Evolutionary conservation across 169 alveolate species (phyloP).

Genomic region (Plasmodium reichenowi): DNA sequence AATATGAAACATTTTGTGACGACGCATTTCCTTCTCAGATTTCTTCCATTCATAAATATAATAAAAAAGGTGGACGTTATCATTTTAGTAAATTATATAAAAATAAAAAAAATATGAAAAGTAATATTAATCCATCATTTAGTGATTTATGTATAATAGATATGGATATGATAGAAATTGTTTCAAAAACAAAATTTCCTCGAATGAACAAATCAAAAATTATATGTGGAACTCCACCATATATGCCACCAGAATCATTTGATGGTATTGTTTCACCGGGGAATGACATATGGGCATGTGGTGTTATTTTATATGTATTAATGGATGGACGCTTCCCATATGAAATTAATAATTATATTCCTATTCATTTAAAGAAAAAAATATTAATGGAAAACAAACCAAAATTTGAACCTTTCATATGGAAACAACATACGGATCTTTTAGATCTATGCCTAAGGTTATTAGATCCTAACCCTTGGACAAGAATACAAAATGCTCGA

Average conservation of each 20-base stretch:
- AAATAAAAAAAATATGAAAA: background rate
- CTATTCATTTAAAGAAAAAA: constrained; percentile 51
- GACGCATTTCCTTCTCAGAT: too few species aligned
- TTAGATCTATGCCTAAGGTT: constrained; percentile 81
- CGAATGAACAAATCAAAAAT: constrained; percentile 2
- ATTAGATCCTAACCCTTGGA: constrained; percentile 72
- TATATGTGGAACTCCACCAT: constrained; percentile 67
- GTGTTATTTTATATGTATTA: constrained; percentile 79
- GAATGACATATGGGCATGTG: constrained; percentile 83
- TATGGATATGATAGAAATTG: constrained; percentile 72
- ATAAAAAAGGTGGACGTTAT: too few species aligned
- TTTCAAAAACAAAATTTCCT: constrained; percentile 10
- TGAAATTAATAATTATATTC: constrained; percentile 57
- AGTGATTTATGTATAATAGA: constrained; percentile 56
- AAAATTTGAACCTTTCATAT: constrained; percentile 78
- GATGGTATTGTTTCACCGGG: constrained; percentile 76
- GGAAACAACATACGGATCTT: constrained; percentile 80
- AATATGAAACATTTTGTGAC: too few species aligned
- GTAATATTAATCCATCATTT: constrained; percentile 1
- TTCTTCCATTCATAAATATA: too few species aligned
- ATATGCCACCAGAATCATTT: constrained; percentile 79
- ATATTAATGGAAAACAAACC: constrained; percentile 71
- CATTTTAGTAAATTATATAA: too few species aligned
- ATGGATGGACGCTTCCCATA: constrained; percentile 81
- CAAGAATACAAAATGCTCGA: constrained; percentile 80